Evolutionary conservation across 148 eudicot genomes (phyloP), one percentile per base, ranked within the genome.

Genomic region (Dianthus caryophyllus): DNA sequence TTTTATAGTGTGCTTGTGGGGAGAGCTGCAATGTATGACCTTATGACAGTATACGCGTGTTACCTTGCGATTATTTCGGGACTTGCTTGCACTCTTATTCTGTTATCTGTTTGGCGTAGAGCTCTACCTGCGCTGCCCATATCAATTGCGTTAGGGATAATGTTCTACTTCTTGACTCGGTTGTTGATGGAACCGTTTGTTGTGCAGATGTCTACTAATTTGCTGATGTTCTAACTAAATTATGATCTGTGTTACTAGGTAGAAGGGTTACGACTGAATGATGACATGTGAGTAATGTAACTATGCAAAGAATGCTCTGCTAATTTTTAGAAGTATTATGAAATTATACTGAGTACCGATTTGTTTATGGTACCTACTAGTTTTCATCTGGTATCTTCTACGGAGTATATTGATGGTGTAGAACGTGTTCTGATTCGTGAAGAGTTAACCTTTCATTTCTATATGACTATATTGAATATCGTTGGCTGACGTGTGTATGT

Each of bases 11-110:
- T 94, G 71, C 85, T 94, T 63, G 96, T 94, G 71, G 99, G 99
- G 60, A 90, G 99, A 71, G 99, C 99, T 60, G 97, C 99, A 38
- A 88, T 94, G 99, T 94, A 90, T 79, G 99, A 94, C 80, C 76
- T 94, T 31, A 90, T 94, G 99, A 94, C 99, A 20, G 99, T 94
- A 9, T 90, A 90, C 78, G 99, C 99, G 62, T 94, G 97, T 79
- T 94, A 94, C 82, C 93, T 94, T 41, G 99, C 97, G 8, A 94
- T 94, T 71, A 88, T 94, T 75, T 90, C 87, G 0, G 97, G 99
- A 12, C 85, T 94, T 69, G 99, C 87, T 29, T 90, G 97, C 71
- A 94, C 99, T 20, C 88, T 94, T 7, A 86, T 86, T 61, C 65
- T 94, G 81, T 76, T 94, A 78, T 83, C 97, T 44, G 92, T 90